Percentiles rank a stretch among this genome's conserved stretches.
Conservation (phyloP, 139 green algal genomes). For the Desmodesmus armatus region DNA sequence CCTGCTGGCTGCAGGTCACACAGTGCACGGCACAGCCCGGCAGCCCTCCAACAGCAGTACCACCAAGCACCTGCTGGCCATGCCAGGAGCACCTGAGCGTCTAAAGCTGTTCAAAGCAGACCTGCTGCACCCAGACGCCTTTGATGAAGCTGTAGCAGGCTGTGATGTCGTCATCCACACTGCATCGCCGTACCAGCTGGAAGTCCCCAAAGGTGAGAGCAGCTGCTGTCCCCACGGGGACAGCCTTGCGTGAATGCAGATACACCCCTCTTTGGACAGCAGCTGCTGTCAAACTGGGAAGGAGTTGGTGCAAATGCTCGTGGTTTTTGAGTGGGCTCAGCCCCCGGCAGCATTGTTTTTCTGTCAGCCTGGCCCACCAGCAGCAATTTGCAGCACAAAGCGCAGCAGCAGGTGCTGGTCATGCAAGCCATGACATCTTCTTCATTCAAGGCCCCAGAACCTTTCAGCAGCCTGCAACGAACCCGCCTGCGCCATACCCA, state of each 20-base stretch:
- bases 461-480: too few relatives aligned
- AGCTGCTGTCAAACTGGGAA: too few relatives aligned
- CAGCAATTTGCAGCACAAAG: not conserved
- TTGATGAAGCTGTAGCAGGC: constrained; percentile 54
- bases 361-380: too few relatives aligned
- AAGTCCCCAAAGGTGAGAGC: constrained; percentile 21
- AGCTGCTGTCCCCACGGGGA: too few relatives aligned
- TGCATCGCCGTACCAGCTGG: constrained; percentile 58
- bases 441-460: too few relatives aligned
- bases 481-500: too few relatives aligned
- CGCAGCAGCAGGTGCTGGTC: not conserved
- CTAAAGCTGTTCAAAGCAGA: constrained; percentile 66
- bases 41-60: constrained; percentile 9
- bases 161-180: constrained; percentile 73
- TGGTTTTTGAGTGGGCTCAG: too few relatives aligned
- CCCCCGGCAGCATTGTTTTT: too few relatives aligned
- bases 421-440: too few relatives aligned
- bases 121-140: constrained; percentile 49
- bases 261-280: too few relatives aligned
- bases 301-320: too few relatives aligned
- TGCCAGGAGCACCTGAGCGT: constrained; percentile 59
- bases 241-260: too few relatives aligned
- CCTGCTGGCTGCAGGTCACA: constrained; percentile 67
- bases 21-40: constrained; percentile 53
- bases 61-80: constrained; percentile 39